Evolutionary conservation across 352 stramenopile genomes (phyloP).

Genomic region (Phytophthora citrophthora): DNA sequence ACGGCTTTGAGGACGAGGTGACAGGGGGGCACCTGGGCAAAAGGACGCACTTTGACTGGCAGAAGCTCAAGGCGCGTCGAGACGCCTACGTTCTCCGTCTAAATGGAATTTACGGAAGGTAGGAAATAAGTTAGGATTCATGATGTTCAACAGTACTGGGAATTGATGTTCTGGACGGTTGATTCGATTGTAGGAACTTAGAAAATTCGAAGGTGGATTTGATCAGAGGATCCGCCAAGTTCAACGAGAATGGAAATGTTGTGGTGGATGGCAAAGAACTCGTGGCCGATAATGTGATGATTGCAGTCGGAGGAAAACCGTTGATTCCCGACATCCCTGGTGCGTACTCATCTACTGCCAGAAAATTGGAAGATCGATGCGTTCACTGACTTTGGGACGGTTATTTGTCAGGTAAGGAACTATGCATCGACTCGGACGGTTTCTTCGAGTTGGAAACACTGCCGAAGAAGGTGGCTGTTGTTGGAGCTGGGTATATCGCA

Average conservation of each 20-base stretch:
- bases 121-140: background rate
- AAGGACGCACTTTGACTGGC: constrained; percentile 88
- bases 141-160: background rate
- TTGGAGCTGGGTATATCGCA: constrained; percentile 99
- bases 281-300: constrained; percentile 64
- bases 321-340: constrained; percentile 64
- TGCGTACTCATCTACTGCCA: constrained; percentile 10
- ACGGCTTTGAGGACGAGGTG: constrained; percentile 60
- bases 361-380: background rate
- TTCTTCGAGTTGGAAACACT: constrained; percentile 97
- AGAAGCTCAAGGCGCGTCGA: constrained; percentile 90
- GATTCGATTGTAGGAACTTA: constrained; percentile 70
- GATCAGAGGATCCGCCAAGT: constrained; percentile 89
- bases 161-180: constrained; percentile 1
- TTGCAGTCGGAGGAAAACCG: constrained; percentile 66
- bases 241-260: constrained; percentile 84
- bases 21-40: constrained; percentile 45
- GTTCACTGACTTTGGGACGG: background rate
- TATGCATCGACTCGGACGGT: constrained; percentile 95
- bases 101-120: constrained; percentile 96
- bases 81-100: constrained; percentile 96
- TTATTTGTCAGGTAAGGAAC: constrained; percentile 73
- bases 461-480: constrained; percentile 94
- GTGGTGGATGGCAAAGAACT: constrained; percentile 74
- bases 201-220: constrained; percentile 90